Evolutionary conservation across 306 rosid species (phyloP), one percentile per base, ranked within the genome.

Genomic region (Castanea crenata): DNA sequence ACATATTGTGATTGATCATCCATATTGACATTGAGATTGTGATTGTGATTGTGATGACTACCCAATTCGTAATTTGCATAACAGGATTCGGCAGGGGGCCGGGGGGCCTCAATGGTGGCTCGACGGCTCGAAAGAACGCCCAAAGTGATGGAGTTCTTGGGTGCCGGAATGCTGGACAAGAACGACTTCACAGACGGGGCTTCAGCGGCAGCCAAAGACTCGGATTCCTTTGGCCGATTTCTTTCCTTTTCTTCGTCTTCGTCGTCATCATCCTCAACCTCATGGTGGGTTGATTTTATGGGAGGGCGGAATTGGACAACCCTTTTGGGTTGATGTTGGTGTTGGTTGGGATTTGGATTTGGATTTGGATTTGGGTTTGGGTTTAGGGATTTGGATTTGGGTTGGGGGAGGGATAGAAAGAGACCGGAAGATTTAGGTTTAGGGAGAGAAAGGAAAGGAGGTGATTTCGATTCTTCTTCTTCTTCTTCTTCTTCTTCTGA

Each of bases 111-210:
- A 41, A 41, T 41, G 69, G 81, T 87, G 41, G 98, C 88, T 80
- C 97, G 88, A 12, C 97, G 83, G 20, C 94, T 74, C 6, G 89
- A 41, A 77, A 84, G 84, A 78, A 79, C 87, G 10, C 99, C 99
- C 75, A 93, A 84, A 0, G 91, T 87, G 9, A 90, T 64, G 3
- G 97, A 56, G 81, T 90, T 85, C 76, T 65, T 90, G 1, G 99
- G 94, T 0, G 98, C 99, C n/a, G 99, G 97, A 46, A 95, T 87
- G 70, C 71, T 79, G 14, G 94, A 88, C 21, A 93, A 76, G 86
- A 92, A 92, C 38, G 96, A 89, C 81, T 80, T 80, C 27, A 82
- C 99, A 1, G 92, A 82, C 27, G 89, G 54, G 4, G 91, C 55
- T 81, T 90, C 87, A 41, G 80, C 81, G 35, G 76, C 46, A 41